Evolutionary conservation across 2,329 filamentous ascomycete species (phyloP).

Genomic region (Pezicula radicicola): DNA sequence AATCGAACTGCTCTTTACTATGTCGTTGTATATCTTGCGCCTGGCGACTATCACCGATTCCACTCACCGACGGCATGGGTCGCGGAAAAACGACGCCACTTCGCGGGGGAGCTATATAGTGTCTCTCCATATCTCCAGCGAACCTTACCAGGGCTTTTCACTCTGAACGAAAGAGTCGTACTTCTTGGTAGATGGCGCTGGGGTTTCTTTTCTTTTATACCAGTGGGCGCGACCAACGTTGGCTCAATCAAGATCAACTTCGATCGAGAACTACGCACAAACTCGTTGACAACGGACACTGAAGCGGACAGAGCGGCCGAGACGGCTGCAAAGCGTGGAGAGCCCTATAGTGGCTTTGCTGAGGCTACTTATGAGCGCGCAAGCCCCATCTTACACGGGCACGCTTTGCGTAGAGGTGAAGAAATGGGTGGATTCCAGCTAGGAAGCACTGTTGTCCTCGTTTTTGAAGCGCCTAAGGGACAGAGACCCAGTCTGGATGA

Average conservation of each 20-base stretch:
- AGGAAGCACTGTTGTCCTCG: conserved; percentile 89
- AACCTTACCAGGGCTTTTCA: conserved; percentile 90
- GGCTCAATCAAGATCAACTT: conserved; percentile 97
- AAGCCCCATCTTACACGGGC: conserved; percentile 73
- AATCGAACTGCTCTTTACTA: conserved; percentile 81
- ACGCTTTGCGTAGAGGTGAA: conserved; percentile 82
- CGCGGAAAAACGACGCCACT: conserved; percentile 90
- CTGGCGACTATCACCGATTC: conserved; percentile 97
- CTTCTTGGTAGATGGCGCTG: conserved; percentile 92
- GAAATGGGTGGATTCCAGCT: conserved; percentile 99
- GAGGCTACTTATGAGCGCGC: conserved; percentile 86
- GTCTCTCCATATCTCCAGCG: conserved; percentile 94
- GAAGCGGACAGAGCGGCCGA: conserved; percentile 84
- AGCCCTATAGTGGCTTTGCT: conserved; percentile 84
- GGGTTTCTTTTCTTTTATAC: conserved; percentile 95
- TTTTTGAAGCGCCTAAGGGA: conserved; percentile 87
- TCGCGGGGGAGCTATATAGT: conserved; percentile 91
- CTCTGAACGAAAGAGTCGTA: conserved; percentile 92
- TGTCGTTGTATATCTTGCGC: conserved; percentile 90
- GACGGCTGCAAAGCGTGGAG: conserved; percentile 69
- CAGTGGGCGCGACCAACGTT: conserved; percentile 95
- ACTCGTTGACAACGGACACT: conserved; percentile 88
- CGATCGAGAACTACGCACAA: conserved; percentile 89
- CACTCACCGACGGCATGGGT: conserved; percentile 96
- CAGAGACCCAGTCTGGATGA: conserved; percentile 54